These are phyloP conservation scores for Chalciporus sphaerocephalus DNA, from an alignment of 768 basidiomycete genomes.

Conservation along the genomic window DNA sequence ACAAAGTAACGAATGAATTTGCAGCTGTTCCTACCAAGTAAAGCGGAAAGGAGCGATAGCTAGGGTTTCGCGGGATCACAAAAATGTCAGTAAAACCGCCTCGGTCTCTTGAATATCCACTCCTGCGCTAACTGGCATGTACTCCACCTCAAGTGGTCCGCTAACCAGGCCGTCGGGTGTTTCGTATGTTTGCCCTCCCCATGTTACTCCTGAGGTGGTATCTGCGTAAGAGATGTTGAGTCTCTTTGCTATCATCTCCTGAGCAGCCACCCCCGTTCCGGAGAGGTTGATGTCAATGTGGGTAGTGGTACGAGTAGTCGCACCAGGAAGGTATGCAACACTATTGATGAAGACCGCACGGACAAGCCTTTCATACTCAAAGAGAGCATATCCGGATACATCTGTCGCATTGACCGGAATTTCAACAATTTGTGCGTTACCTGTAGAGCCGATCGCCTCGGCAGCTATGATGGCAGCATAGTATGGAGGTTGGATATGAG, in stretches of 20 bases:
- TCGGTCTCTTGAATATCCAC: constrained; percentile 48
- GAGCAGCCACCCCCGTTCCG: constrained; percentile 23
- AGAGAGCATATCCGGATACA: constrained; percentile 61
- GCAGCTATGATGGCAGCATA: constrained; percentile 60
- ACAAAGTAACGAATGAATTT: too few relatives aligned
- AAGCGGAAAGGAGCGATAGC: not conserved
- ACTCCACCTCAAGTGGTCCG: constrained; percentile 34
- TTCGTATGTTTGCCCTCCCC: constrained; percentile 59
- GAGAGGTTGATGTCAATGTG: constrained; percentile 43
- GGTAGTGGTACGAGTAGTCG: constrained; percentile 34
- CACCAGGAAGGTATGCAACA: constrained; percentile 42
- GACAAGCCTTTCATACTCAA: constrained; percentile 40
- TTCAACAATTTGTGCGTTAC: constrained; percentile 42
- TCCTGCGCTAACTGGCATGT: constrained; percentile 31
- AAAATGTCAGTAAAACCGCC: constrained; percentile 34
- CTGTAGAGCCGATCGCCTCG: constrained; percentile 51
- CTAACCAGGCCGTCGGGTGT: constrained; percentile 40
- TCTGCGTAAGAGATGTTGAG: constrained; percentile 43
- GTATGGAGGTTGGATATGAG: constrained; percentile 64
- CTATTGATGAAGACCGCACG: constrained; percentile 60
- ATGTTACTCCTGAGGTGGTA: constrained; percentile 46
- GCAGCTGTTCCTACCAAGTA: not conserved
- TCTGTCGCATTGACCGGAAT: constrained; percentile 43
- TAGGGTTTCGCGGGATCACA: not conserved
- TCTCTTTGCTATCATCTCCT: constrained; percentile 43